Evolutionary conservation across 2,329 filamentous ascomycete species (phyloP).

Genomic region (Fusarium buxicola): DNA sequence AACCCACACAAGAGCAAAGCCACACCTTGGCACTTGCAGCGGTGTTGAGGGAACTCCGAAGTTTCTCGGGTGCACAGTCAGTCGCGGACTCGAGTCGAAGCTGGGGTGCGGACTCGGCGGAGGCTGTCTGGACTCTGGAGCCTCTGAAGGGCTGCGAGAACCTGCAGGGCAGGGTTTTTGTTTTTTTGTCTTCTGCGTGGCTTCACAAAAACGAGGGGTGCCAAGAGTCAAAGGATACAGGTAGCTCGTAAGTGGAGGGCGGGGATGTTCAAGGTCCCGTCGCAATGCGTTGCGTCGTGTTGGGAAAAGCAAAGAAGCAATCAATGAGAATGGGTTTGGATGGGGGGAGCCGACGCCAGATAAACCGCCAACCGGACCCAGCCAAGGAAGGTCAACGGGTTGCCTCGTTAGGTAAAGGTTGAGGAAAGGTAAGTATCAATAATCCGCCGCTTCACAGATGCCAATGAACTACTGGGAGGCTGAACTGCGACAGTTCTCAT

Average conservation of each 20-base stretch:
- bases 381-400: background rate
- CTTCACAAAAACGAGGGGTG: slow-evolving; percentile 20
- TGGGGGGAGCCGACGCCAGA: slow-evolving; percentile 1
- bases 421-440: no score
- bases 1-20: slow-evolving; percentile 21
- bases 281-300: slow-evolving; percentile 19
- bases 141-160: slow-evolving; percentile 5
- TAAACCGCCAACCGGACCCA: slow-evolving; percentile 3
- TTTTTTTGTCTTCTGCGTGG: slow-evolving; percentile 4
- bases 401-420: no score
- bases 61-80: slow-evolving; percentile 30
- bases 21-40: slow-evolving; percentile 31
- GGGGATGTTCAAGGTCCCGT: slow-evolving; percentile 21
- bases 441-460: no score
- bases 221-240: background rate
- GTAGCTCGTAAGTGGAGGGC: slow-evolving; percentile 3
- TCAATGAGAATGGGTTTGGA: slow-evolving; percentile 16
- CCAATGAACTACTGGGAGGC: no score
- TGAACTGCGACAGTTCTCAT: slow-evolving; percentile 3
- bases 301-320: slow-evolving; percentile 37
- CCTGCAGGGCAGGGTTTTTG: slow-evolving; percentile 16
- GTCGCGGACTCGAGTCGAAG: slow-evolving; percentile 3
- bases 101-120: slow-evolving; percentile 14
- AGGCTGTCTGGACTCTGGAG: slow-evolving; percentile 3
- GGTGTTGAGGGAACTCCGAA: slow-evolving; percentile 32